Conservation (phyloP, 495 filamentous ascomycete genomes). For the Massariosphaeria phaeospora region DNA sequence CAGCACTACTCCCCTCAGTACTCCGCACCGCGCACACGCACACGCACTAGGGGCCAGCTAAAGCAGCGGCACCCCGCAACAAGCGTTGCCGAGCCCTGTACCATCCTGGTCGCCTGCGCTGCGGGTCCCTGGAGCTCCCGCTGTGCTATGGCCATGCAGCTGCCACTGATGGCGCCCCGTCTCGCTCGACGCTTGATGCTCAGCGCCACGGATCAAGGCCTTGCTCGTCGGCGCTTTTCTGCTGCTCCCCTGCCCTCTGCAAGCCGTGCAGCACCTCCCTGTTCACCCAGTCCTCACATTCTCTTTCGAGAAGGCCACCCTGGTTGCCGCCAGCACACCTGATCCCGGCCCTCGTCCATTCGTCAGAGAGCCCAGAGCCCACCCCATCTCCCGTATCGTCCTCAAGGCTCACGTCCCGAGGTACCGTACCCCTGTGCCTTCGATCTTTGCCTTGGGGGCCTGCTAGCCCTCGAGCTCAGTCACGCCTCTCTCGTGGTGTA, state of each 20-base stretch:
- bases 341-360: slow-evolving; percentile 25
- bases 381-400: slow-evolving; percentile 7
- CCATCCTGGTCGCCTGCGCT: slow-evolving; percentile 19
- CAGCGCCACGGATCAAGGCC: slow-evolving; percentile 32
- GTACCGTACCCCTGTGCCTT: slow-evolving; percentile 36
- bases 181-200: slow-evolving; percentile 29
- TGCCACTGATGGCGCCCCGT: slow-evolving; percentile 32
- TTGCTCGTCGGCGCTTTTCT: slow-evolving; percentile 34
- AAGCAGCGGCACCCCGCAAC: slow-evolving; percentile 34
- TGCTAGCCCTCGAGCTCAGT: slow-evolving; percentile 31
- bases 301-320: slow-evolving; percentile 35
- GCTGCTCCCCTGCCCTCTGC: slow-evolving; percentile 28
- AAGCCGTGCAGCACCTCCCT: slow-evolving; percentile 14
- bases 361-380: slow-evolving; percentile 17
- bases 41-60: too few species aligned
- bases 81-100: slow-evolving; percentile 36
- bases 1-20: not conserved
- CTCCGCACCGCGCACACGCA: slow-evolving; percentile 1
- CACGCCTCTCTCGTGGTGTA: slow-evolving; percentile 35
- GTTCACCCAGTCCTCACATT: slow-evolving; percentile 28
- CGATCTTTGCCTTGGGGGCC: slow-evolving; percentile 26
- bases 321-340: slow-evolving; percentile 24
- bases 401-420: slow-evolving; percentile 35
- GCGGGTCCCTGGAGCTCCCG: slow-evolving; percentile 29
- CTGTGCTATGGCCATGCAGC: slow-evolving; percentile 28